A percentile compares a stretch with the other conserved stretches of the same genome.
Evolutionary conservation across 2,329 filamentous ascomycete genomes (phyloP).

Genomic region (Aspergillus puulaauensis): DNA sequence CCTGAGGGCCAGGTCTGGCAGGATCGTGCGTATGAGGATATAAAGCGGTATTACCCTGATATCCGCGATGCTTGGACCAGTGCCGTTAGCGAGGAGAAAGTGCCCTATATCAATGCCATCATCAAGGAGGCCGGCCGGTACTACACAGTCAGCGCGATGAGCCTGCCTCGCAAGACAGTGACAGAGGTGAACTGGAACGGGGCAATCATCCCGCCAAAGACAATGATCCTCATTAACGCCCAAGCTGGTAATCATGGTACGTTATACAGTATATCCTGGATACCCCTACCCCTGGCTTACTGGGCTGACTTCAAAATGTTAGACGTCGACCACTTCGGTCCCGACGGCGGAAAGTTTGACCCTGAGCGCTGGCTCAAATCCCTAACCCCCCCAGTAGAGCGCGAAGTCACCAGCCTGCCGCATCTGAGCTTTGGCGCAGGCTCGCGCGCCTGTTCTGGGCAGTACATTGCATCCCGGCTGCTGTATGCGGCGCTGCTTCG

Average conservation of each 20-base stretch:
- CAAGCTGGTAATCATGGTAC: slow-evolving; percentile 64
- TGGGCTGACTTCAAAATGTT: not conserved
- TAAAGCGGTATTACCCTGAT: slow-evolving; percentile 62
- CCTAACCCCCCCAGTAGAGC: slow-evolving; percentile 37
- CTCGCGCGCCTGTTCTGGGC: slow-evolving; percentile 58
- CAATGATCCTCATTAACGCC: slow-evolving; percentile 73
- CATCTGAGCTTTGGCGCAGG: slow-evolving; percentile 61
- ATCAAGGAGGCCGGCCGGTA: slow-evolving; percentile 73
- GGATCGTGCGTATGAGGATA: slow-evolving; percentile 64
- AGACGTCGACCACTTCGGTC: slow-evolving; percentile 61
- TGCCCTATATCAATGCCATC: slow-evolving; percentile 70
- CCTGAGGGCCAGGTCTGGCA: slow-evolving; percentile 66
- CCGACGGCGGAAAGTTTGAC: slow-evolving; percentile 57
- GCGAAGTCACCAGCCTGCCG: slow-evolving; percentile 48
- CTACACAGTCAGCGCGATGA: slow-evolving; percentile 74
- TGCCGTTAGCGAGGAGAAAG: slow-evolving; percentile 67
- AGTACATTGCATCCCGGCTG: slow-evolving; percentile 57
- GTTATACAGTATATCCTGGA: not conserved
- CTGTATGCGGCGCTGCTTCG: slow-evolving; percentile 57
- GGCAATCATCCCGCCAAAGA: slow-evolving; percentile 66
- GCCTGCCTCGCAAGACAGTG: slow-evolving; percentile 65
- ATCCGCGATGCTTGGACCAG: slow-evolving; percentile 66
- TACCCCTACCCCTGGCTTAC: no score
- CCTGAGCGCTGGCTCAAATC: slow-evolving; percentile 65
- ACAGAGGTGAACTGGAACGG: slow-evolving; percentile 67